A percentile compares a stretch with the other conserved stretches of the same genome.
Evolutionary conservation across 2,329 filamentous ascomycete species (phyloP).

Genomic region (Trichophyton schoenleinii): DNA sequence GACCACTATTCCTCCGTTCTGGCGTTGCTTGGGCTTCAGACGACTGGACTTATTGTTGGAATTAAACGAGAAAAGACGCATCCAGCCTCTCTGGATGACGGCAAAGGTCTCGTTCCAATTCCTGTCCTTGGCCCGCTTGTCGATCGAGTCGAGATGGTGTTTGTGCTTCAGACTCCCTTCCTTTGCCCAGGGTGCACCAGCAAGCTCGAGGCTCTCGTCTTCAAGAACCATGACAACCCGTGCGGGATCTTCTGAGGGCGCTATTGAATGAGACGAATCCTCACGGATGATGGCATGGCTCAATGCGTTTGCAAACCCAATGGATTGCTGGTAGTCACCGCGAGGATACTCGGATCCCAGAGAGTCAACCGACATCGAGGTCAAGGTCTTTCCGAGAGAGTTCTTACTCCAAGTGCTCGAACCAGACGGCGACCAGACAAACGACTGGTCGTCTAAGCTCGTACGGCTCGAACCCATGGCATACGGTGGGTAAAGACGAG

Average conservation of each 20-base stretch:
- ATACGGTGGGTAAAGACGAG: conserved; percentile 60
- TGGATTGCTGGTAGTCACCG: conserved; percentile 84
- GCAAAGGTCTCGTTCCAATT: conserved; percentile 95
- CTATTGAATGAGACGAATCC: conserved; percentile 42
- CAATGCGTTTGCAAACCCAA: conserved; percentile 91
- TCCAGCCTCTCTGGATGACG: conserved; percentile 85
- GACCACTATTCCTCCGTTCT: conserved; percentile 55
- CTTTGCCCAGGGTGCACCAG: conserved; percentile 95
- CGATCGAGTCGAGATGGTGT: conserved; percentile 79
- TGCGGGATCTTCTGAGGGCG: conserved; percentile 47
- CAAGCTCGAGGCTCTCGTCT: conserved; percentile 81
- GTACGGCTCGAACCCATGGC: conserved; percentile 84
- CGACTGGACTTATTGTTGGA: conserved; percentile 57
- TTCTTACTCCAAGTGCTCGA: conserved; percentile 96
- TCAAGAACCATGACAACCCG: conserved; percentile 59
- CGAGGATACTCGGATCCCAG: conserved; percentile 64
- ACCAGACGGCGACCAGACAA: conserved; percentile 78
- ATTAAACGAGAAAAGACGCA: conserved; percentile 88
- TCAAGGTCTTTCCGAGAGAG: conserved; percentile 79
- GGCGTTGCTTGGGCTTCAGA: conserved; percentile 43
- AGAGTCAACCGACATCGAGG: conserved; percentile 84
- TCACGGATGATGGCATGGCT: conserved; percentile 95
- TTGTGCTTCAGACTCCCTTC: conserved; percentile 94
- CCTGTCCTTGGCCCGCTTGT: conserved; percentile 85
- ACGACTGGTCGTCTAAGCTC: conserved; percentile 81